These are phyloP conservation scores for Schizonepeta tenuifolia DNA, from an alignment of 257 asterid genomes.

Conservation along the genomic window DNA sequence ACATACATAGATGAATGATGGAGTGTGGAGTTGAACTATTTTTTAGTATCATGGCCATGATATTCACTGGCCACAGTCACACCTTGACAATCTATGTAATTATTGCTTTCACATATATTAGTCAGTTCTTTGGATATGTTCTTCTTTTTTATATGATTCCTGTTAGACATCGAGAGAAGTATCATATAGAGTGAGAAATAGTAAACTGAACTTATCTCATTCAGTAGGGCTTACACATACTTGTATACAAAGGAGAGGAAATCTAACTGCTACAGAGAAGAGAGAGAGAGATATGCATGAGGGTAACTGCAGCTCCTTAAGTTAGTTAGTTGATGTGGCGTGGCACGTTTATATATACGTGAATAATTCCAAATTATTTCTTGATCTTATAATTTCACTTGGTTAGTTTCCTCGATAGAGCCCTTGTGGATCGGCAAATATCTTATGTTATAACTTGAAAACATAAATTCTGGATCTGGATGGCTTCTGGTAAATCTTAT, in stretches of 20 bases:
- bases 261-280: no score
- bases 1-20: background rate
- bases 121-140: background rate
- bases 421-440: no score
- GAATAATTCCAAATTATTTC: background rate
- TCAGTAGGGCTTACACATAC: no score
- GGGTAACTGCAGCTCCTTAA: no score
- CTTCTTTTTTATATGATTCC: constrained; percentile 1
- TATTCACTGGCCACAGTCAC: background rate
- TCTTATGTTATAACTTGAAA: background rate
- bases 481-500: background rate
- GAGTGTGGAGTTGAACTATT: background rate
- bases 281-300: no score
- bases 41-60: background rate
- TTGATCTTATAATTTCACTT: background rate
- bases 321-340: no score
- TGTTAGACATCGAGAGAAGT: no score
- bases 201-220: no score
- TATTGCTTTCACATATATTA: background rate
- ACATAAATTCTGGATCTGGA: background rate
- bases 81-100: background rate
- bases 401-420: background rate
- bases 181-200: no score
- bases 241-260: no score
- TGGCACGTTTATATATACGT: no score